These are phyloP conservation scores for Hymenoscyphus repandus DNA, from an alignment of 2,329 filamentous ascomycete genomes.

Conservation along the genomic window DNA sequence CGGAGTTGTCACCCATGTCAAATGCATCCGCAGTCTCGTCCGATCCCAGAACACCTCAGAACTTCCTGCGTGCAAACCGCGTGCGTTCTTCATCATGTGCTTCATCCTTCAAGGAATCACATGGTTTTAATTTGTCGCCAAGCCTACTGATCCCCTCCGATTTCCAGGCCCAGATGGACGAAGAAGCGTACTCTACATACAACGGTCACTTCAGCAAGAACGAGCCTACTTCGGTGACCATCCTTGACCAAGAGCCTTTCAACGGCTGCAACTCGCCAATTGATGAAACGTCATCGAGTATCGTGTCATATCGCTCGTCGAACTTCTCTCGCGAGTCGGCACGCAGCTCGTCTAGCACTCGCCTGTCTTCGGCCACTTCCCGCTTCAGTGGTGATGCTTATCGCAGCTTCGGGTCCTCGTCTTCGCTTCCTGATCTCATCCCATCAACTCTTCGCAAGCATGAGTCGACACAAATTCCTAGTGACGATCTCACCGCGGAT, in stretches of 20 bases:
- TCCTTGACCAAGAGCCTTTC: conserved; percentile 24
- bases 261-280: conserved; percentile 24
- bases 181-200: conserved; percentile 24
- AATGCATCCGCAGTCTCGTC: conserved; percentile 21
- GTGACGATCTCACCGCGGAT: neutral
- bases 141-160: conserved; percentile 58
- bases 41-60: conserved; percentile 24
- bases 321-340: conserved; percentile 27
- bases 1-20: conserved; percentile 30
- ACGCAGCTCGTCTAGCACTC: conserved; percentile 26
- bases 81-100: conserved; percentile 35
- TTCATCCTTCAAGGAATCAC: conserved; percentile 53
- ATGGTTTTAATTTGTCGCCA: conserved; percentile 55
- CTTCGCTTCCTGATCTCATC: conserved; percentile 31
- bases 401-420: conserved; percentile 24
- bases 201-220: conserved; percentile 22
- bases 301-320: conserved; percentile 29
- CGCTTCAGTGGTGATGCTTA: conserved; percentile 28
- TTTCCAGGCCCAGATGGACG: conserved; percentile 48
- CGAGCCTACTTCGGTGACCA: conserved; percentile 17
- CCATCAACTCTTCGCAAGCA: conserved; percentile 20
- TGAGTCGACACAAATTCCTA: neutral
- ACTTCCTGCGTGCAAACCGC: conserved; percentile 13
- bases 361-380: conserved; percentile 22
- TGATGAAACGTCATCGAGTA: conserved; percentile 28